Base-by-base conservation (phyloP, 225 moss, liverwort and hornwort genomes). In the Sphagnum contortum region DNA sequence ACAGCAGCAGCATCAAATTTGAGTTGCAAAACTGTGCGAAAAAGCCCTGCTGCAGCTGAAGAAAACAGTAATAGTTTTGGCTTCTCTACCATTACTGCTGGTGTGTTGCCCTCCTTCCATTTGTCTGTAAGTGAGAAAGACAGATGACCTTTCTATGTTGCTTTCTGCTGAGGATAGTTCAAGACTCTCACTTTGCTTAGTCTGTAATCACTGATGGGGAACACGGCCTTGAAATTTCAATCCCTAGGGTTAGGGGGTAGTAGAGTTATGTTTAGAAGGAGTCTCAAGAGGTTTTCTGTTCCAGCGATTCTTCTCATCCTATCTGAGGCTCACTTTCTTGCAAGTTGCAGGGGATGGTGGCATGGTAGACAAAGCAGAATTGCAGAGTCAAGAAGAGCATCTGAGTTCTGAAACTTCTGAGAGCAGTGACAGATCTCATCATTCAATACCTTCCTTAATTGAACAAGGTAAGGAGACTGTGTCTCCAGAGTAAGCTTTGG, bases 1-100 rank as follows among this genome's bases (percentile, higher is more conserved):
- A 64, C 75, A 64, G 82, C 82, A 52, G 82, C 82, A 47, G 82
- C 78, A 47, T 77, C 75, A 63, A 82, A 75, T 70, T 70, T 82
- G 47, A 82, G 82, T 56, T 72, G 64, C 50, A 75, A 65, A 68
- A 53, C 4, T 70, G 72, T 78, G 5, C 44, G 47, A 3, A 82
- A 73, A 65, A 45, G 66, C 59, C 50, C 48, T 12, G 10, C 60
- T 3, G 61, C 50, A 52, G 68, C 68, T 2, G 72, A 75, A 51
- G 78, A 75, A 46, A 67, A 67, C 63, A 72, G 63, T 49, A 72
- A 65, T n/a, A 50, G 54, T 45, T 82, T 82, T 62, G 82, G 82
- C 12, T 78, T 82, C 57, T 58, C 68, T n/a, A 14, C 44, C 45
- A 73, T 47, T 61, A 12, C 67, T 29, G 69, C 71, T 60, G 71